Evolutionary conservation across 768 basidiomycete species (phyloP).

Genomic region (Tricholoma saponaceum): DNA sequence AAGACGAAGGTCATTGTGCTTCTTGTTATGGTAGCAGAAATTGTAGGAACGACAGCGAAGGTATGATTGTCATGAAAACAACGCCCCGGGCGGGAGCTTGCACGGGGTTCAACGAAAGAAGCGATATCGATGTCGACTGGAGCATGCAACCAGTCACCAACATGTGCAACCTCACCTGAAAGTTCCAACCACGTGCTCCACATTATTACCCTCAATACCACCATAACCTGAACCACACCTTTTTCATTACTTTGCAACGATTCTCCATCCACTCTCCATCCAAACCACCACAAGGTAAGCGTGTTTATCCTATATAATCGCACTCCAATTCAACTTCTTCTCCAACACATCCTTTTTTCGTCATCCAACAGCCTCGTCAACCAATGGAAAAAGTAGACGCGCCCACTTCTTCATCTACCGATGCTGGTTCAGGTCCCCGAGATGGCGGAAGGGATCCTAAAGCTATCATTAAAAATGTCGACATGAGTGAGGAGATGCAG

Average conservation of each 20-base stretch:
- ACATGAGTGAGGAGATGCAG: constrained; percentile 97
- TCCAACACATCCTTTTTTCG: constrained; percentile 1
- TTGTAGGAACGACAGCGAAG: too few relatives aligned
- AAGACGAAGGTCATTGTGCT: too few relatives aligned
- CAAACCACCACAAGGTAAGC: background rate
- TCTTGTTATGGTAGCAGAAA: too few relatives aligned
- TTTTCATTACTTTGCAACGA: background rate
- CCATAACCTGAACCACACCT: constrained; percentile 10
- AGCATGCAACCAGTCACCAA: too few relatives aligned
- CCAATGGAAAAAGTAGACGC: constrained; percentile 50
- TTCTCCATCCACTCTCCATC: background rate
- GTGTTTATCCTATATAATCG: background rate
- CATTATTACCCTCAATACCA: constrained; percentile 1
- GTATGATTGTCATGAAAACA: too few relatives aligned
- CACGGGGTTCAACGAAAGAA: too few relatives aligned
- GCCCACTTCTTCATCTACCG: constrained; percentile 52
- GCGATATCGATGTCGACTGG: too few relatives aligned
- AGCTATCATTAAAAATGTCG: constrained; percentile 94
- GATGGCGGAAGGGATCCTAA: constrained; percentile 50
- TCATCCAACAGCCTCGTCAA: constrained; percentile 7
- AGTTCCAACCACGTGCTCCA: constrained; percentile 14
- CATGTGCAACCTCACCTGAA: too few relatives aligned
- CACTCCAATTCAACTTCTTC: constrained; percentile 1
- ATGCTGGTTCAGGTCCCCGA: constrained; percentile 39
- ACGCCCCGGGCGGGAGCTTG: background rate